Conservation (phyloP, 2,329 filamentous ascomycete genomes). For the Bipolaris bicolor region DNA sequence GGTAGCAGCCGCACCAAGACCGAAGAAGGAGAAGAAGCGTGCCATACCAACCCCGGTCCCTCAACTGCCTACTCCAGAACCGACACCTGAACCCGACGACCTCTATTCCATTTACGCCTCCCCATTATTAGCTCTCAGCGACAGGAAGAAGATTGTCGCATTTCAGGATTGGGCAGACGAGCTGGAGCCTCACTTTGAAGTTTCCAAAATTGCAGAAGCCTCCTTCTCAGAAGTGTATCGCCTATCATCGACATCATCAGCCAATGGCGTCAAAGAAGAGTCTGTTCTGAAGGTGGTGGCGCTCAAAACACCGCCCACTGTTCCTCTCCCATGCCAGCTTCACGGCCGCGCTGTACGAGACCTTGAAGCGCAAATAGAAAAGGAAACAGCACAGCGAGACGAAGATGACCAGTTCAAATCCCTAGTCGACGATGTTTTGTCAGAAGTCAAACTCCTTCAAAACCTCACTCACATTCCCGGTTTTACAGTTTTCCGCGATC, state of each 20-base stretch:
- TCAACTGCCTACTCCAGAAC: constrained; percentile 25
- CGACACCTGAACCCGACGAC: constrained; percentile 33
- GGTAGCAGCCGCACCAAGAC: not conserved
- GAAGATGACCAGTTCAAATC: constrained; percentile 52
- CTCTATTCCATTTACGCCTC: constrained; percentile 34
- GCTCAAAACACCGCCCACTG: constrained; percentile 43
- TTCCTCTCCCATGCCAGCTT: constrained; percentile 42
- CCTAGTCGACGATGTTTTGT: constrained; percentile 52
- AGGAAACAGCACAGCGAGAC: constrained; percentile 41
- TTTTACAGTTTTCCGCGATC: constrained; percentile 66
- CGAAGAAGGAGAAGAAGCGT: constrained; percentile 14
- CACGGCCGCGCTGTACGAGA: constrained; percentile 53
- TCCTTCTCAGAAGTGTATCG: constrained; percentile 71
- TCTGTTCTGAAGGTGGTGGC: constrained; percentile 56
- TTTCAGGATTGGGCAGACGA: constrained; percentile 53
- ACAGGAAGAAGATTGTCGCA: constrained; percentile 30
- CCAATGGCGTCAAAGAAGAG: constrained; percentile 45
- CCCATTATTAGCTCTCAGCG: constrained; percentile 41
- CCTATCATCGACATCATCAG: constrained; percentile 49
- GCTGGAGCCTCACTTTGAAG: constrained; percentile 53
- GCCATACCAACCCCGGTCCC: not conserved
- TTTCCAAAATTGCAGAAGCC: constrained; percentile 69
- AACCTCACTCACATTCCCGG: constrained; percentile 65
- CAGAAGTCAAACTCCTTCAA: constrained; percentile 61
- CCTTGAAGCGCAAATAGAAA: constrained; percentile 49